Percentiles rank a stretch among this genome's conserved stretches.
Conservation (phyloP, 805 yeast genomes). For the Teunomyces funiuensis region DNA sequence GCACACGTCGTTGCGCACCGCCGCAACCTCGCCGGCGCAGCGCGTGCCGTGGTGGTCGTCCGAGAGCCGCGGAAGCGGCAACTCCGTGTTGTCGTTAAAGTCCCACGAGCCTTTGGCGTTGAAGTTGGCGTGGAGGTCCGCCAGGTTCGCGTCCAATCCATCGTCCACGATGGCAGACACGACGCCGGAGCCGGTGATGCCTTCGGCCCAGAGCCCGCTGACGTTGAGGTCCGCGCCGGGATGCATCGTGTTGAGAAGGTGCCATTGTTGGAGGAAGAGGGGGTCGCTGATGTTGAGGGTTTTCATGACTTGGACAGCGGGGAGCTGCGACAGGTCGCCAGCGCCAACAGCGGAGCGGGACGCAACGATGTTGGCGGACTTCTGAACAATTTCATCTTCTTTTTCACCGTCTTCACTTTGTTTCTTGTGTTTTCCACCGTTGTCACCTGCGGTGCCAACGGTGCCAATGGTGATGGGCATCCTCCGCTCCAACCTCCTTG, state of each 20-base stretch:
- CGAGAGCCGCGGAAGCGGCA: conserved; percentile 75
- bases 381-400: no score
- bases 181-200: conserved; percentile 77
- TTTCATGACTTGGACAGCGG: conserved; percentile 46
- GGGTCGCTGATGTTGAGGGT: conserved; percentile 77
- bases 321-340: conserved; percentile 53
- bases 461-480: conserved; percentile 63
- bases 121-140: conserved; percentile 71
- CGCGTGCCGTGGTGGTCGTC: conserved; percentile 96
- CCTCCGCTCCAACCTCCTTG: conserved; percentile 54
- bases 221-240: conserved; percentile 89
- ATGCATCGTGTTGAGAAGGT: conserved; percentile 67
- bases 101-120: conserved; percentile 87
- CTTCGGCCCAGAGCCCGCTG: conserved; percentile 77
- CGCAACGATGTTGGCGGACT: no score
- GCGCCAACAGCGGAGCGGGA: conserved; percentile 12
- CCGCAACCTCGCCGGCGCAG: conserved; percentile 97
- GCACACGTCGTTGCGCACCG: conserved; percentile 80
- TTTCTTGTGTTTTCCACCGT: no score
- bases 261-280: conserved; percentile 85
- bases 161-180: conserved; percentile 92
- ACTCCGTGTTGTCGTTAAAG: conserved; percentile 69
- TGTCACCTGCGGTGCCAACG: no score
- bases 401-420: no score
- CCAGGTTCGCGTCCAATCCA: conserved; percentile 81